Conservation (phyloP, 192 early-diverging fungal species). For the Backusella tuberculispora region DNA sequence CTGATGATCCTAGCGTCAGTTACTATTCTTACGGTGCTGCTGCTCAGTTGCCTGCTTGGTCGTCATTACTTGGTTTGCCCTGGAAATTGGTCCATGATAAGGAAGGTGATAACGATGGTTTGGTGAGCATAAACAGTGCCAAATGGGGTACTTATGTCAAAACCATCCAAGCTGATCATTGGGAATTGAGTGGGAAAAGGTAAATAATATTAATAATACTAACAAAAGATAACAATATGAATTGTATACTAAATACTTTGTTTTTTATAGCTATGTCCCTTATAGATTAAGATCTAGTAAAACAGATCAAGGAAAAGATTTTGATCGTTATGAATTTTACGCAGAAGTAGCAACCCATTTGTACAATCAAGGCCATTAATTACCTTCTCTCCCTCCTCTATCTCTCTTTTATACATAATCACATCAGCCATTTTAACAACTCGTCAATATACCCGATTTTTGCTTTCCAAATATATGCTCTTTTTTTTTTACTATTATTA, state of each 20-base stretch:
- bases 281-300: conserved; percentile 13
- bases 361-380: conserved; percentile 41
- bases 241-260: not conserved
- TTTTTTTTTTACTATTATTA: not conserved
- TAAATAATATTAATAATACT: not conserved
- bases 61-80: conserved; percentile 69
- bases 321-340: conserved; percentile 40
- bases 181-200: conserved; percentile 71
- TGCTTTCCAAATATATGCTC: not conserved
- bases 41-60: conserved; percentile 67
- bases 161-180: conserved; percentile 87
- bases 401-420: not conserved
- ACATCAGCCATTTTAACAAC: not conserved
- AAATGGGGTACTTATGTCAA: conserved; percentile 90
- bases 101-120: conserved; percentile 93
- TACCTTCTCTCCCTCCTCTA: not conserved
- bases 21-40: conserved; percentile 86
- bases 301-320: conserved; percentile 29
- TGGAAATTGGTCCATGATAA: conserved; percentile 74
- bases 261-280: not conserved
- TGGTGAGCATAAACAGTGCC: conserved; percentile 83
- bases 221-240: not conserved
- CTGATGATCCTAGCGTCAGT: conserved; percentile 71
- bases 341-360: conserved; percentile 38
- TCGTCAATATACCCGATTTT: not conserved